Conservation (phyloP, 805 yeast species). For the Pichia gijzeniarum region DNA sequence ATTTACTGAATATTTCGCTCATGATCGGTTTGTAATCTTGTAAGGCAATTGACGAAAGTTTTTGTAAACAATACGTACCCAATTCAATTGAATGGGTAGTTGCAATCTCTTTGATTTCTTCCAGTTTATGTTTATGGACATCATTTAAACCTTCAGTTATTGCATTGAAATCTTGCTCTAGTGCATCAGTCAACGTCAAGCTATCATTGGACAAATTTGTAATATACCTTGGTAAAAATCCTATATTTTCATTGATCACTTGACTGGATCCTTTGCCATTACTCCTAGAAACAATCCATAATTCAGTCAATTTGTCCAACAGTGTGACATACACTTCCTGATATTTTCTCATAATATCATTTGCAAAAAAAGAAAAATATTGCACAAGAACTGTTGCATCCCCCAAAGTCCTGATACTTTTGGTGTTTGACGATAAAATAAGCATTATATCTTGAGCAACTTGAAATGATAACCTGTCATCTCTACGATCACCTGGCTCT, state of each 20-base stretch:
- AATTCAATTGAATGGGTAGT: constrained; percentile 19
- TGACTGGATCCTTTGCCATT: neutral
- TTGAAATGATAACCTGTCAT: constrained; percentile 25
- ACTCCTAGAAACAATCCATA: constrained; percentile 11
- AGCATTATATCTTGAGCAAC: constrained; percentile 23
- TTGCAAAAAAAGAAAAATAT: constrained; percentile 21
- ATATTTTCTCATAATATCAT: constrained; percentile 18
- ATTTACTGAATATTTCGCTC: constrained; percentile 21
- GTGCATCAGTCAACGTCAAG: constrained; percentile 26
- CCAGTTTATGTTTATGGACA: constrained; percentile 20
- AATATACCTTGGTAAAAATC: constrained; percentile 28
- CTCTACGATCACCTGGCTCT: constrained; percentile 49
- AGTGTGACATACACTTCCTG: constrained; percentile 19
- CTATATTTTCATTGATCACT: constrained; percentile 13
- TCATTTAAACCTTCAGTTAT: constrained; percentile 20
- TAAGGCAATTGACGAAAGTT: constrained; percentile 21
- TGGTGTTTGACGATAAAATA: constrained; percentile 23
- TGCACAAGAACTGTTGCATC: constrained; percentile 25
- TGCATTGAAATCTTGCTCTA: constrained; percentile 20
- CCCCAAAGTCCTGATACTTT: constrained; percentile 35
- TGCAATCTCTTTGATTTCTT: constrained; percentile 16
- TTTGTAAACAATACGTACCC: constrained; percentile 25
- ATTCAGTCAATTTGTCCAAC: constrained; percentile 15
- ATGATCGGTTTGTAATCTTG: constrained; percentile 22
- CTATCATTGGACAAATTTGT: constrained; percentile 28